Evolutionary conservation across 176 grass and related monocot species (phyloP).

Genomic region (Musa acuminata): DNA sequence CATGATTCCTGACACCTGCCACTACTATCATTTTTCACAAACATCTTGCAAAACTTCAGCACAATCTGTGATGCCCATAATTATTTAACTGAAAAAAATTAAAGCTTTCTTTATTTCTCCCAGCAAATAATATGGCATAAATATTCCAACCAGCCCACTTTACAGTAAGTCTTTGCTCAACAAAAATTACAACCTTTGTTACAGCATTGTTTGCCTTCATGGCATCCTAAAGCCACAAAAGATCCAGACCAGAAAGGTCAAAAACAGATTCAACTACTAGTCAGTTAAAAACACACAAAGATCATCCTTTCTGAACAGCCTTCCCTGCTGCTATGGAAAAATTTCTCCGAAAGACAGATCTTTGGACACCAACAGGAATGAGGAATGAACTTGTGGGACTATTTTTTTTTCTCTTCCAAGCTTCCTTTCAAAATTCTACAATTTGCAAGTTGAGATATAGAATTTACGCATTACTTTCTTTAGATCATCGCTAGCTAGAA

Average conservation of each 20-base stretch:
- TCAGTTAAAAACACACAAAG: background rate
- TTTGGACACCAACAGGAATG: constrained; percentile 13
- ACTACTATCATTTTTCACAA: background rate
- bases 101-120: background rate
- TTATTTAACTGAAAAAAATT: background rate
- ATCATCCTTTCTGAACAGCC: background rate
- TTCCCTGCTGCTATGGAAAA: background rate
- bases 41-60: background rate
- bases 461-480: constrained; percentile 4
- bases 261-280: background rate
- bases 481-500: constrained; percentile 14
- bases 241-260: background rate
- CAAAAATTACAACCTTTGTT: background rate
- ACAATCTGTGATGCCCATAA: background rate
- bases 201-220: background rate
- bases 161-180: constrained; percentile 8
- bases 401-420: constrained; percentile 11
- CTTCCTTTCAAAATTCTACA: constrained; percentile 10
- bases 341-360: background rate
- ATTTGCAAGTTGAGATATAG: constrained; percentile 7
- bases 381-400: background rate
- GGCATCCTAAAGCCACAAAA: constrained; percentile 2
- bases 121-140: background rate
- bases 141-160: background rate
- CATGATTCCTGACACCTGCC: background rate